Evolutionary conservation across 768 basidiomycete genomes (phyloP), one percentile per base, ranked within the genome.

Genomic region (Rhodotorula taiwanensis): DNA sequence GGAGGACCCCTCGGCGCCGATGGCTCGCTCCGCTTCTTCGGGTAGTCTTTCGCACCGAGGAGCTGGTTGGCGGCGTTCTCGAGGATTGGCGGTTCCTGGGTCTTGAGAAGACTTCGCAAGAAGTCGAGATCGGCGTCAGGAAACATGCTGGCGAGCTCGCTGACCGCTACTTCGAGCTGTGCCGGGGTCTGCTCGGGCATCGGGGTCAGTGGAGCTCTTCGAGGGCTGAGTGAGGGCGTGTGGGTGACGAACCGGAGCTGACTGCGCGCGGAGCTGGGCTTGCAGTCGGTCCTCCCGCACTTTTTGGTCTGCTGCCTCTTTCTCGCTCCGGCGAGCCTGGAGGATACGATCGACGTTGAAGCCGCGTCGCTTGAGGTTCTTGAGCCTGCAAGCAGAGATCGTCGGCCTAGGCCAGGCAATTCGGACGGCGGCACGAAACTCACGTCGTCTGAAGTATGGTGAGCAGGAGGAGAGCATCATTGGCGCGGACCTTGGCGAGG

Each of bases 311-410:
- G 65, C 70, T n/a, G 53, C 59, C 31, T 64, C 78, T 58, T 80
- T 79, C 71, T 85, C 84, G 20, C 83, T 84, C 71, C 82, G 82
- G 71, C 94, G 89, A 67, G 88, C 86, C 60, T 85, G 84, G 60
- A 97, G 78, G 62, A 98, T 94, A 39, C 92, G 82, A 72, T 95
- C 93, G 56, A 97, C 93, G 71, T 91, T 89, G 73, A 89, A 93
- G 9, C 90, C 92, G 66, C 90, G 79, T 43, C 90, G 79, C 71
- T 84, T 86, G 66, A 95, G 75, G 5, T 89, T 84, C 62, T 83
- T 82, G 44, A 97, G 76, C 67, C 62, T 64, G 52, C 11, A 6
- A 3, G 42, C 3, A 10, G 14, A n/a, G n/a, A n/a, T n/a, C n/a
- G n/a, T n/a, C n/a, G 6, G 39, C 27, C 16, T 15, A 4, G 15